A percentile compares a stretch with the other conserved stretches of the same genome.
phyloP scores from a whole-genome alignment of 176 grass and related monocot genomes.

The Puccinellia tenuiflora region DNA sequence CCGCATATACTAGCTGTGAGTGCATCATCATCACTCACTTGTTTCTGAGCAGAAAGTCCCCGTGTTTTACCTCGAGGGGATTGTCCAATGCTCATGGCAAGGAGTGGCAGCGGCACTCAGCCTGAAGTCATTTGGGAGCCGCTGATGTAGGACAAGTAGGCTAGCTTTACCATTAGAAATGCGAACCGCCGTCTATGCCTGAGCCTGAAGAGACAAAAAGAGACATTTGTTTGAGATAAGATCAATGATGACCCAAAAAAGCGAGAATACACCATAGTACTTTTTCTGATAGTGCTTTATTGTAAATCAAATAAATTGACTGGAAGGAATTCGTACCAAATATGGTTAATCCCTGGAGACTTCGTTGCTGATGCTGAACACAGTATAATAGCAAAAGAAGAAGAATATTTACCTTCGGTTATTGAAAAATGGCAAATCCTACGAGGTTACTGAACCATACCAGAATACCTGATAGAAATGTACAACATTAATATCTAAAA shows the following conservation, averaged over 20 bases:
- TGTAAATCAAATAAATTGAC: not conserved
- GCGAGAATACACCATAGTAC: not conserved
- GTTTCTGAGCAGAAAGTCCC: conserved; percentile 19
- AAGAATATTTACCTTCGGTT: not conserved
- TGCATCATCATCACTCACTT: conserved; percentile 39
- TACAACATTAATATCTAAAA: not conserved
- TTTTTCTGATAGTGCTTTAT: too few relatives aligned
- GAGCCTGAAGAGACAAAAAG: conserved; percentile 27
- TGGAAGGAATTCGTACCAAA: not conserved
- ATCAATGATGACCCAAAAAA: conserved; percentile 4
- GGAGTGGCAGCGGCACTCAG: conserved; percentile 39
- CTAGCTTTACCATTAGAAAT: conserved; percentile 22
- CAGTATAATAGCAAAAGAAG: not conserved
- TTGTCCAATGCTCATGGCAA: not conserved
- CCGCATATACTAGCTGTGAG: conserved; percentile 10
- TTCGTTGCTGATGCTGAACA: not conserved
- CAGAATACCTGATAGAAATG: conserved; percentile 16
- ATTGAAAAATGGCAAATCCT: not conserved
- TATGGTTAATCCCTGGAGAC: not conserved
- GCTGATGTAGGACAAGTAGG: conserved; percentile 20
- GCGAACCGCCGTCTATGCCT: not conserved
- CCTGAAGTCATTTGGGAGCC: conserved; percentile 21
- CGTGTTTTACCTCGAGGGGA: conserved; percentile 21
- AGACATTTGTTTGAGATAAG: conserved; percentile 7
- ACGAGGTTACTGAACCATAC: conserved; percentile 8